A percentile compares a stretch with the other conserved stretches of the same genome.
Conservation (phyloP, 2,329 filamentous ascomycete species). For the Amauroascus verrucosus region DNA sequence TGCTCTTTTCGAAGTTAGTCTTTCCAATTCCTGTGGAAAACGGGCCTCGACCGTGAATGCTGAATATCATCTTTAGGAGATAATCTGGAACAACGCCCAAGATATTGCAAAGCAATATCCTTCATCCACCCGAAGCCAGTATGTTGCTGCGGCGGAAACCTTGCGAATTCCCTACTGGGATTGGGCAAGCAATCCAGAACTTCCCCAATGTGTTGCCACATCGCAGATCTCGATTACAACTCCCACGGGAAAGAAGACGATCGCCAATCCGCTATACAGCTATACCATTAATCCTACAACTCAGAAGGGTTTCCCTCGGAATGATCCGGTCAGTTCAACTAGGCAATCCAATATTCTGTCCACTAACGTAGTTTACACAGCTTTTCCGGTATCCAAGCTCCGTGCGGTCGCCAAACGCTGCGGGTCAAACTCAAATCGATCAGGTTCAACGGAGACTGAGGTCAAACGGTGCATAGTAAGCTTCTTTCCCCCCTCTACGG, state of each 20-base stretch:
- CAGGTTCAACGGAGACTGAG: conserved; percentile 16
- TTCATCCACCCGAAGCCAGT: conserved; percentile 39
- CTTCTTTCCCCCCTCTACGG: neutral
- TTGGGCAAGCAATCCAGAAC: conserved; percentile 32
- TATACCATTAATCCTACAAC: conserved; percentile 28
- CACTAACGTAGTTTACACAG: conserved; percentile 8
- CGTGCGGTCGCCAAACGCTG: conserved; percentile 17
- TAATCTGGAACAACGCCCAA: conserved; percentile 32
- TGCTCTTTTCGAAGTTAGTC: conserved; percentile 46
- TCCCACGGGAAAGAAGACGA: conserved; percentile 29
- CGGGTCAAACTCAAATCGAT: conserved; percentile 15
- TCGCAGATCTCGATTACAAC: conserved; percentile 36
- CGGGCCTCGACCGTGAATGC: neutral
- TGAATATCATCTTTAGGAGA: conserved; percentile 23
- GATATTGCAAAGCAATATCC: conserved; percentile 34
- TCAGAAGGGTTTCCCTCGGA: conserved; percentile 19
- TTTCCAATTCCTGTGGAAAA: neutral
- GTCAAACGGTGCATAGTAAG: conserved; percentile 20
- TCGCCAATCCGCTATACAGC: conserved; percentile 39
- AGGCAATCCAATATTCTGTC: neutral
- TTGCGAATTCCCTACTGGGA: conserved; percentile 43
- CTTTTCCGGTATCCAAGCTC: conserved; percentile 15
- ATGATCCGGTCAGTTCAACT: conserved; percentile 13
- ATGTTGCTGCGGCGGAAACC: conserved; percentile 35
- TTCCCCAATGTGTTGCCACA: conserved; percentile 31